These are phyloP conservation scores for Phaeotremella fagi DNA, from an alignment of 768 basidiomycete species.

Conservation along the genomic window DNA sequence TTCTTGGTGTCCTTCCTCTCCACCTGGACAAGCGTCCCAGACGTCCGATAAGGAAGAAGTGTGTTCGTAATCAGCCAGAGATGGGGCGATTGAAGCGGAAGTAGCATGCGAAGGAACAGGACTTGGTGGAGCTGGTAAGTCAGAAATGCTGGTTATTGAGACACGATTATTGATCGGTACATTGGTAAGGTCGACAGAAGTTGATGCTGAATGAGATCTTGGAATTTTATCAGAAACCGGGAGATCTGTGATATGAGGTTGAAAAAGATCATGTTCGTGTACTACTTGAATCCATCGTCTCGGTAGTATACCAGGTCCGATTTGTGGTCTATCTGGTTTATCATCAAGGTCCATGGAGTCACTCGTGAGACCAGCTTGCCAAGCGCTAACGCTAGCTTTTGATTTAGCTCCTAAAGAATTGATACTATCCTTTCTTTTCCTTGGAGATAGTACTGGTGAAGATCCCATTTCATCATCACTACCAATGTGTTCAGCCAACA, in stretches of 20 bases:
- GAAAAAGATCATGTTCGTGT: conserved; percentile 34
- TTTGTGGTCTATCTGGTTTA: conserved; percentile 18
- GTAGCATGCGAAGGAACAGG: not conserved
- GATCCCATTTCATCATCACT: conserved; percentile 20
- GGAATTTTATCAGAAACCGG: conserved; percentile 16
- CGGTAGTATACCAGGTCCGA: conserved; percentile 34
- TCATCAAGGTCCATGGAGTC: conserved; percentile 13
- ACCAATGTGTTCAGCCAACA: conserved; percentile 28
- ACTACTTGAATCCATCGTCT: conserved; percentile 20
- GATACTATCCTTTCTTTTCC: not conserved
- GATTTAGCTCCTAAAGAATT: not conserved
- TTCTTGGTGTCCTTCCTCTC: conserved; percentile 9
- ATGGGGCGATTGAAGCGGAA: conserved; percentile 2
- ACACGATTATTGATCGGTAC: not conserved
- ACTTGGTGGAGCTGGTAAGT: not conserved
- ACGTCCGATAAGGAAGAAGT: conserved; percentile 25
- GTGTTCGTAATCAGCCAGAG: conserved; percentile 1
- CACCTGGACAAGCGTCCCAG: conserved; percentile 33
- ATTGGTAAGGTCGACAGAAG: not conserved
- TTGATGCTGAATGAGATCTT: conserved; percentile 1
- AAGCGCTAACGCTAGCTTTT: conserved; percentile 4
- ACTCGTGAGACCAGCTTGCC: conserved; percentile 11
- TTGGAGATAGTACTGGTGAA: not conserved
- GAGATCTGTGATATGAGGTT: conserved; percentile 24
- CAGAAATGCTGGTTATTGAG: not conserved